Evolutionary conservation across 2,329 filamentous ascomycete genomes (phyloP).

Genomic region (Tolypocladium guangdongense): DNA sequence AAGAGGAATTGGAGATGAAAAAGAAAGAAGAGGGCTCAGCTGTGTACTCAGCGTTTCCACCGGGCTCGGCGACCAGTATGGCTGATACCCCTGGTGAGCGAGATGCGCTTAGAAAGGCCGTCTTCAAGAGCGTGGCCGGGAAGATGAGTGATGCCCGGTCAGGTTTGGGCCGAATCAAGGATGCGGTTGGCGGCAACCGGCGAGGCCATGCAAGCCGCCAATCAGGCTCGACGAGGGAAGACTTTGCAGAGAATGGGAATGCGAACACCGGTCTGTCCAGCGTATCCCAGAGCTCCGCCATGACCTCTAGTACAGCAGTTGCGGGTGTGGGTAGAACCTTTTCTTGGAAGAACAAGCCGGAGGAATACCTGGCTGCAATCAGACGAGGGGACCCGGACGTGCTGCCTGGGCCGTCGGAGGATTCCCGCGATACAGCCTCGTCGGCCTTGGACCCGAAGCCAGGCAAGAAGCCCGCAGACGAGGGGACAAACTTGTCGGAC

Average conservation of each 20-base stretch:
- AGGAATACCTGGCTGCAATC: conserved; percentile 40
- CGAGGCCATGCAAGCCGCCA: conserved; percentile 41
- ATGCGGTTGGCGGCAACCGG: conserved; percentile 58
- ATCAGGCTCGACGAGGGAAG: conserved; percentile 40
- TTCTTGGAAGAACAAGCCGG: conserved; percentile 54
- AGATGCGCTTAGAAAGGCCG: conserved; percentile 49
- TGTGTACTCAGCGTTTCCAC: conserved; percentile 31
- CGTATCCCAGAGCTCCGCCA: conserved; percentile 9
- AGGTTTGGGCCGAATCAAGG: conserved; percentile 75
- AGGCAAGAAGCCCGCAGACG: conserved; percentile 10
- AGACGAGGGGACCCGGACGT: conserved; percentile 23
- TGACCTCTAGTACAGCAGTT: conserved; percentile 26
- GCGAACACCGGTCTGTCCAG: conserved; percentile 3
- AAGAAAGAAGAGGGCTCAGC: conserved; percentile 33
- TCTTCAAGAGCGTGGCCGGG: conserved; percentile 71
- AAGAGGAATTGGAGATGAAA: conserved; percentile 38
- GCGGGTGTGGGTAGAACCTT: conserved; percentile 40
- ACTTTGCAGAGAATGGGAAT: conserved; percentile 26
- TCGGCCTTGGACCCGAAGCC: conserved; percentile 15
- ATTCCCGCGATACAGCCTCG: conserved; percentile 13
- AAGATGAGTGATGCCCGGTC: conserved; percentile 73
- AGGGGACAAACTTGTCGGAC: conserved; percentile 11
- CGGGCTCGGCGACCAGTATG: conserved; percentile 34
- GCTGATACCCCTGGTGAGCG: conserved; percentile 39
- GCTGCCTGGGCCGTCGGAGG: conserved; percentile 12